Conservation (phyloP, 2,329 filamentous ascomycete species). For the Aspergillus sp. region DNA sequence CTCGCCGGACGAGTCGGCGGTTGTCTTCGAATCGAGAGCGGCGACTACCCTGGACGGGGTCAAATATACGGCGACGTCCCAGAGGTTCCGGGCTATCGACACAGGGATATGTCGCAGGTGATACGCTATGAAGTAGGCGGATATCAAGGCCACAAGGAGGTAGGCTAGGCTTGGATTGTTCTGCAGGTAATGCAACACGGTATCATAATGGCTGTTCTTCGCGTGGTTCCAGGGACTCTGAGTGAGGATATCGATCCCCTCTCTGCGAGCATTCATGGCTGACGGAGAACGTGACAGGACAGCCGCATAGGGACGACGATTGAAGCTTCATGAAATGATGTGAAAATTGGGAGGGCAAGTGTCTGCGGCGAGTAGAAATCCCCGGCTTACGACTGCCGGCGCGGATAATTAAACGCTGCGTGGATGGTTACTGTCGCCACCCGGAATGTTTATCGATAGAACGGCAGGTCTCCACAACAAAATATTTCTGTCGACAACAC, state of each 20-base stretch:
- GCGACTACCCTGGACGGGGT: constrained; percentile 41
- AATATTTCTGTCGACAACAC: constrained; percentile 8
- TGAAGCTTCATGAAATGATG: constrained; percentile 9
- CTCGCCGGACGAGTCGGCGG: constrained; percentile 42
- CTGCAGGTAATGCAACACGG: constrained; percentile 24
- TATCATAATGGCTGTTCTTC: constrained; percentile 34
- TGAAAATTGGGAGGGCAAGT: neutral
- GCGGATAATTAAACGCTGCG: constrained; percentile 21
- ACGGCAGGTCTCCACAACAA: constrained; percentile 27
- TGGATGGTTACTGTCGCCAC: constrained; percentile 20
- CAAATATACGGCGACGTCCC: constrained; percentile 40
- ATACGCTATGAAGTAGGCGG: constrained; percentile 29
- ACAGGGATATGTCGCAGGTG: constrained; percentile 30
- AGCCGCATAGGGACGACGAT: constrained; percentile 21
- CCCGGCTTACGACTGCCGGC: constrained; percentile 1
- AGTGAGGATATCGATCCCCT: constrained; percentile 29
- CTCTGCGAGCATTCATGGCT: constrained; percentile 38
- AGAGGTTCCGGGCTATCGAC: constrained; percentile 31
- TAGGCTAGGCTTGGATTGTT: constrained; percentile 30
- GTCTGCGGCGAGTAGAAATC: neutral
- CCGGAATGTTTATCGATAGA: constrained; percentile 41
- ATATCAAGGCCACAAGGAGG: constrained; percentile 25
- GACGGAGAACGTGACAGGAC: constrained; percentile 13
- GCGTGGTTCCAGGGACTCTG: constrained; percentile 26
- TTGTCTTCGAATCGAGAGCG: constrained; percentile 52